Evolutionary conservation across 768 basidiomycete genomes (phyloP).

Genomic region (Leccinum disarticulatum): DNA sequence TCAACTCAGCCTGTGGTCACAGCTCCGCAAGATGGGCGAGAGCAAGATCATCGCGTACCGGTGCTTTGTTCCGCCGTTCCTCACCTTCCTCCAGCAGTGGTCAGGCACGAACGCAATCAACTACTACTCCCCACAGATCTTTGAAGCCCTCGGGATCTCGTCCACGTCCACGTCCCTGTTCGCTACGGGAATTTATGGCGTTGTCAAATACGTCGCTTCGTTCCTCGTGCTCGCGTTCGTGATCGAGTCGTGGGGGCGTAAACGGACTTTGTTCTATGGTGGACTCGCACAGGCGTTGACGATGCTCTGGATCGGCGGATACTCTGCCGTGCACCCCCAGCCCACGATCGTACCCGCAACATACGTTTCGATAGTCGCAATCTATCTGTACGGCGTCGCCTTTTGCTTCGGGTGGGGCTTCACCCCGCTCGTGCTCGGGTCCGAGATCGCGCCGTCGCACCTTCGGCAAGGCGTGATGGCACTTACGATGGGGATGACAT

Average conservation of each 20-base stretch:
- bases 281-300: conserved; percentile 35
- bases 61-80: conserved; percentile 33
- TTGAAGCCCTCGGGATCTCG: conserved; percentile 36
- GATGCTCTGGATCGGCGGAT: conserved; percentile 40
- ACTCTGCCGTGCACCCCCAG: conserved; percentile 31
- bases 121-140: conserved; percentile 41
- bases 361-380: conserved; percentile 36
- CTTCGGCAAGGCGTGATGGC: conserved; percentile 34
- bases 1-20: conserved; percentile 23
- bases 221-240: conserved; percentile 35
- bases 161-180: conserved; percentile 33
- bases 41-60: conserved; percentile 28
- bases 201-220: conserved; percentile 38
- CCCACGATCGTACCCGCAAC: conserved; percentile 27
- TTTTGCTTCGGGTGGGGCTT: conserved; percentile 38
- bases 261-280: conserved; percentile 36
- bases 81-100: conserved; percentile 41
- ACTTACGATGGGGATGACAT: conserved; percentile 32
- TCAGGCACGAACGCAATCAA: conserved; percentile 43
- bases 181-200: conserved; percentile 42
- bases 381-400: conserved; percentile 38
- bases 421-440: conserved; percentile 34
- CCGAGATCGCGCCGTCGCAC: conserved; percentile 39
- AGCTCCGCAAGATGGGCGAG: conserved; percentile 37
- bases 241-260: conserved; percentile 41